phyloP scores from a whole-genome alignment of 139 green algal species.

The Closterium sp. region DNA sequence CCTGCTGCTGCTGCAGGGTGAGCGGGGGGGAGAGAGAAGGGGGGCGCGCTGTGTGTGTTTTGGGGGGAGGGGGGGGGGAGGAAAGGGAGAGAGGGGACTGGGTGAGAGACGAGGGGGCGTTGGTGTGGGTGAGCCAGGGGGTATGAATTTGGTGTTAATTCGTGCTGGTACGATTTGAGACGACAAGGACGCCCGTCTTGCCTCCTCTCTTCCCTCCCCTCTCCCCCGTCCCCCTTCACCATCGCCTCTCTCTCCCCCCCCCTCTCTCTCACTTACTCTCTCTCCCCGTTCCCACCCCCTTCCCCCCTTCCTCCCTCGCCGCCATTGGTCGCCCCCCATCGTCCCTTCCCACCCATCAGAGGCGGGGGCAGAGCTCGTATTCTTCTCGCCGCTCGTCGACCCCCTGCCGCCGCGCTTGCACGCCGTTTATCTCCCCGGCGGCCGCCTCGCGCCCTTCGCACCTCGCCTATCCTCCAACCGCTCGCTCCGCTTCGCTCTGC shows the following conservation, averaged over 20 bases:
- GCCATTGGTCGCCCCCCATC: too few species aligned
- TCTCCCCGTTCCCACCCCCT: not conserved
- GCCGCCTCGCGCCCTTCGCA: slow-evolving; percentile 69
- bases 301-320: too few species aligned
- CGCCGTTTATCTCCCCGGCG: slow-evolving; percentile 80
- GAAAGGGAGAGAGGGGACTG: too few species aligned
- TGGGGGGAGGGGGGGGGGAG: too few species aligned
- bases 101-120: not conserved
- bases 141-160: too few species aligned
- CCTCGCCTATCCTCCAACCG: slow-evolving; percentile 68
- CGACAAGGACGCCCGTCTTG: not conserved
- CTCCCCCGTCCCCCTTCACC: not conserved
- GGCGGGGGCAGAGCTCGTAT: slow-evolving; percentile 76
- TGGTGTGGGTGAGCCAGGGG: too few species aligned
- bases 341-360: not conserved
- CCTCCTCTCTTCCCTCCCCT: not conserved
- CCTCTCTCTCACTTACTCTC: not conserved
- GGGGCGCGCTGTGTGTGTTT: too few species aligned
- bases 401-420: slow-evolving; percentile 67
- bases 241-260: not conserved
- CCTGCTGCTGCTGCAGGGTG: slow-evolving; percentile 49
- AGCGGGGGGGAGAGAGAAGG: not conserved
- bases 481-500: slow-evolving; percentile 22
- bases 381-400: slow-evolving; percentile 84
- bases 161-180: not conserved